phyloP scores from a whole-genome alignment of 2,329 filamentous ascomycete genomes.

The Elsinoe ampelina region DNA sequence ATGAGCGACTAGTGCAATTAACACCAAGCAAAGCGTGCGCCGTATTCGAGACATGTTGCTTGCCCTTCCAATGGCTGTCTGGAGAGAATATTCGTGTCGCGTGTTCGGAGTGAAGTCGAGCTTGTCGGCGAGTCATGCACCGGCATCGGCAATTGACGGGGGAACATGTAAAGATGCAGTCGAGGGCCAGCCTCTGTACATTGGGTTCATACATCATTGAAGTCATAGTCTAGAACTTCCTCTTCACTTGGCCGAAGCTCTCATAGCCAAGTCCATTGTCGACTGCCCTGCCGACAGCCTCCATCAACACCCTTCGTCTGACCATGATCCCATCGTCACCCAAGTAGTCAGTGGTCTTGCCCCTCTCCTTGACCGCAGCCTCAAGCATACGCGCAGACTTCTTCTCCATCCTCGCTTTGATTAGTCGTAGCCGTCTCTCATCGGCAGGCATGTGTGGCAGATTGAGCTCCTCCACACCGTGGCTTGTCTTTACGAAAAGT shows the following conservation, averaged over 20 bases:
- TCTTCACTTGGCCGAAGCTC: conserved; percentile 1
- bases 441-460: conserved; percentile 1
- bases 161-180: background rate
- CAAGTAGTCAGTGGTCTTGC: background rate
- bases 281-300: background rate
- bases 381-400: conserved; percentile 10
- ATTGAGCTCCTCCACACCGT: background rate
- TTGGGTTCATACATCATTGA: background rate
- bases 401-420: conserved; percentile 6
- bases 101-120: background rate
- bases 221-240: background rate
- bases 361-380: conserved; percentile 6
- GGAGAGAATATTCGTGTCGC: background rate
- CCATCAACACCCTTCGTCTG: conserved; percentile 1
- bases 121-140: conserved; percentile 4
- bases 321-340: background rate
- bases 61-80: background rate
- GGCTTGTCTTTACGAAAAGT: conserved; percentile 9
- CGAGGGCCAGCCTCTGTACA: background rate
- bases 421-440: background rate
- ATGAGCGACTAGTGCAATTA: conserved; percentile 5
- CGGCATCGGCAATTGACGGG: background rate
- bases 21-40: conserved; percentile 7
- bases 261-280: conserved; percentile 2
- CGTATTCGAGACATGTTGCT: conserved; percentile 9